phyloP scores from a whole-genome alignment of 495 filamentous ascomycete genomes.

The Aspergillus carlsbadensis region DNA sequence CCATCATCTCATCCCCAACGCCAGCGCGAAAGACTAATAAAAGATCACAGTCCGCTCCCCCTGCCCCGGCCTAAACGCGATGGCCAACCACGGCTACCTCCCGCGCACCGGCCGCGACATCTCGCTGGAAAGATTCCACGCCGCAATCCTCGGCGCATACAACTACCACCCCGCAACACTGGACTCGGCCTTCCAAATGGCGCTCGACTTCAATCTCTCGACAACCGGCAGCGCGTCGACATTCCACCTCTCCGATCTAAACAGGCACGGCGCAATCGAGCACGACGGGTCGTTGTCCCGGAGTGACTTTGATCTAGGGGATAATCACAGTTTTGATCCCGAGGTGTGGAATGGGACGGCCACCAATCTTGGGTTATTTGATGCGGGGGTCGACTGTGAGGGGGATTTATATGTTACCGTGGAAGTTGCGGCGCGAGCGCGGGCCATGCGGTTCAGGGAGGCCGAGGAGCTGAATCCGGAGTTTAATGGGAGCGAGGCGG shows the following conservation, averaged over 20 bases:
- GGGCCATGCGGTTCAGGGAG: background rate
- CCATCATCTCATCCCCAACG: too few species aligned
- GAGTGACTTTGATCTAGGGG: slow-evolving; percentile 3
- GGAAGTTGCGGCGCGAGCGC: background rate
- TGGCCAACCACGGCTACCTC: slow-evolving; percentile 58
- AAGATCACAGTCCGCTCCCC: slow-evolving; percentile 14
- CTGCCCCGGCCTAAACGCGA: slow-evolving; percentile 53
- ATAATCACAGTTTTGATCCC: slow-evolving; percentile 5
- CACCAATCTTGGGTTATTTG: background rate
- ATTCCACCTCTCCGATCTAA: slow-evolving; percentile 8
- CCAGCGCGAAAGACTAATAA: background rate
- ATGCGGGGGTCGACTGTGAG: background rate
- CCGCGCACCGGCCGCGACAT: slow-evolving; percentile 28
- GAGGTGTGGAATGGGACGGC: slow-evolving; percentile 3
- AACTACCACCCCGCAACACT: slow-evolving; percentile 1
- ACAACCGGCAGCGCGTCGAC: slow-evolving; percentile 1
- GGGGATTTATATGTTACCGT: background rate
- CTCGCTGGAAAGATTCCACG: background rate
- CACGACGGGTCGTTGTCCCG: slow-evolving; percentile 1
- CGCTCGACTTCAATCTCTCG: slow-evolving; percentile 2
- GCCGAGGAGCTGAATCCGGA: background rate
- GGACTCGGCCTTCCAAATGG: background rate
- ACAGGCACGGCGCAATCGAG: background rate
- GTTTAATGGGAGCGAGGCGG: background rate
- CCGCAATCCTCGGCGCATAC: background rate